Percentiles rank a stretch among this genome's conserved stretches.
These are phyloP conservation scores for Digitaria exilis DNA, from an alignment of 202 grass and related monocot genomes.

Conservation along the genomic window DNA sequence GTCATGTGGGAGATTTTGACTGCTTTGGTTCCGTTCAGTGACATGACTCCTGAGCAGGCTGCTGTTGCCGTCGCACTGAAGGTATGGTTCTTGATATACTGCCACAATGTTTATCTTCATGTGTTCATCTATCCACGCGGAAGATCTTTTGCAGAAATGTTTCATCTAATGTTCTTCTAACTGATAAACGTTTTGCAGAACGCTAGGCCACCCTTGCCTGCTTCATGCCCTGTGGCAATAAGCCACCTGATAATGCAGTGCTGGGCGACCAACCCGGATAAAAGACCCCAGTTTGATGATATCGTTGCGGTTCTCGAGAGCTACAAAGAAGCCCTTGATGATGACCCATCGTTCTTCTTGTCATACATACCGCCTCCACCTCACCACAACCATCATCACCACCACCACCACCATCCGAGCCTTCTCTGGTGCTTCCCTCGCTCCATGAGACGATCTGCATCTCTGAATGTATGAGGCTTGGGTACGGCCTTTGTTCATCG, in stretches of 20 bases:
- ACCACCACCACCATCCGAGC: slow-evolving; percentile 36
- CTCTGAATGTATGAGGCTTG: slow-evolving; percentile 43
- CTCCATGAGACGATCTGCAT: slow-evolving; percentile 54
- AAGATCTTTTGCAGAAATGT: neutral
- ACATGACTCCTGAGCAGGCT: slow-evolving; percentile 92
- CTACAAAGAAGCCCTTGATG: slow-evolving; percentile 72
- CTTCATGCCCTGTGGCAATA: slow-evolving; percentile 83
- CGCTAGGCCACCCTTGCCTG: slow-evolving; percentile 76
- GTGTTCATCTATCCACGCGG: neutral
- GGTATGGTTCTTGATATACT: slow-evolving; percentile 50
- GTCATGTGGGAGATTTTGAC: slow-evolving; percentile 99
- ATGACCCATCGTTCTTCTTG: slow-evolving; percentile 69
- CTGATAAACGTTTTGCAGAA: slow-evolving; percentile 56
- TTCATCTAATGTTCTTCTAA: slow-evolving; percentile 7
- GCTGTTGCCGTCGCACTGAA: slow-evolving; percentile 91
- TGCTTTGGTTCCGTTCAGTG: slow-evolving; percentile 78
- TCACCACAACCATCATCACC: slow-evolving; percentile 16
- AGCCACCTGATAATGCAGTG: slow-evolving; percentile 87
- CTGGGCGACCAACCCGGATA: slow-evolving; percentile 78
- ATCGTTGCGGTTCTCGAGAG: slow-evolving; percentile 70
- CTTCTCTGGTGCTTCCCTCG: slow-evolving; percentile 74
- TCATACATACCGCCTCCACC: slow-evolving; percentile 63
- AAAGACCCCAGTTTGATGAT: slow-evolving; percentile 80
- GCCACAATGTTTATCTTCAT: neutral
- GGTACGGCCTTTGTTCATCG: neutral